A percentile compares a stretch with the other conserved stretches of the same genome.
These are phyloP conservation scores for Xylaria castorea DNA, from an alignment of 495 filamentous ascomycete species.

Conservation along the genomic window DNA sequence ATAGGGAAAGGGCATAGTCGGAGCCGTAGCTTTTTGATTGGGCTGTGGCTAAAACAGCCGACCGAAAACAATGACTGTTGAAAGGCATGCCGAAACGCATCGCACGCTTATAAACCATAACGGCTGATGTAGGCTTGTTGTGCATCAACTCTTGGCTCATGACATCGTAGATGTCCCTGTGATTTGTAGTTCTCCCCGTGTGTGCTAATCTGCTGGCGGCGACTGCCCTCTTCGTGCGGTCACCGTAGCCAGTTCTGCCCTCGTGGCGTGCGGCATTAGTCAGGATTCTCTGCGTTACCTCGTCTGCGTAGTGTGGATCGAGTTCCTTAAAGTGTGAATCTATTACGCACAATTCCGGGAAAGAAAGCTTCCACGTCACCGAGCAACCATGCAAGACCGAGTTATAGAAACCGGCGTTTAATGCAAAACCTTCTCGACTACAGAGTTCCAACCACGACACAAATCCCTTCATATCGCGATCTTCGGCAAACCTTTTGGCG, in stretches of 20 bases:
- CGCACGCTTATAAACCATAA: constrained; percentile 47
- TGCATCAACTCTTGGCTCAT: constrained; percentile 45
- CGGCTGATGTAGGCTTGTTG: constrained; percentile 32
- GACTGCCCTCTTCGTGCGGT: constrained; percentile 25
- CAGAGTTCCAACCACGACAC: constrained; percentile 49
- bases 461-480: constrained; percentile 48
- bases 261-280: constrained; percentile 36
- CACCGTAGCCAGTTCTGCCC: background rate
- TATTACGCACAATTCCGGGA: constrained; percentile 45
- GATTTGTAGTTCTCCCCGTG: constrained; percentile 34
- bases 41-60: constrained; percentile 52
- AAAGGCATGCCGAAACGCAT: constrained; percentile 41
- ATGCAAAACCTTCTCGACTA: constrained; percentile 37
- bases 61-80: constrained; percentile 39
- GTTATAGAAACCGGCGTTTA: constrained; percentile 49
- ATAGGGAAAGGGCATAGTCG: constrained; percentile 38
- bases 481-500: constrained; percentile 51
- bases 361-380: constrained; percentile 46
- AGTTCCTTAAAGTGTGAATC: constrained; percentile 42
- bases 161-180: constrained; percentile 41
- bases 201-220: constrained; percentile 30
- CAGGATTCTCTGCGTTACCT: constrained; percentile 48
- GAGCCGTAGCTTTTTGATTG: constrained; percentile 26
- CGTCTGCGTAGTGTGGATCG: constrained; percentile 40
- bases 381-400: constrained; percentile 49